Evolutionary conservation across 345 rosid genomes (phyloP), one percentile per base, ranked within the genome.

Genomic region (Corchorus capsularis): DNA sequence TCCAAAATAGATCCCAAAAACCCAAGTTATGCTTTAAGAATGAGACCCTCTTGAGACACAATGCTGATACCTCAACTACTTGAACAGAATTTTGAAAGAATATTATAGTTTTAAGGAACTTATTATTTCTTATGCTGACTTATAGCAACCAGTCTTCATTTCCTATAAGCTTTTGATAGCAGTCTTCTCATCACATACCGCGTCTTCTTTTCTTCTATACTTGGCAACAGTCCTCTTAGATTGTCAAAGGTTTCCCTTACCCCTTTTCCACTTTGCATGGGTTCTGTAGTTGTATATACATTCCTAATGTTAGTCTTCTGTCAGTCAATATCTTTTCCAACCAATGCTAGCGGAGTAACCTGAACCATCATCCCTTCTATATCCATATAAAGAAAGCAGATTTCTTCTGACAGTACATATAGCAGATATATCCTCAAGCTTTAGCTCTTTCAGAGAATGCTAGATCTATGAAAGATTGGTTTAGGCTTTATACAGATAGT

Each of bases 341-440:
- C 69, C 19, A 43, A 41, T 43, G 20, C 13, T 65, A 65, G 52
- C 27, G 17, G 46, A 32, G 45, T 43, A 65, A 19, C 19, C 53
- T 32, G 16, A 65, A 65, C 17, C 52, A 41, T 16, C 53, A 27
- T 20, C 71, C 71, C 66, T 6, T 19, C 5, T 13, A 1, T 20
- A 66, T 45, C 45, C 35, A 11, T 54, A 14, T 5, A 65, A 19
- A 43, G 0, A 14, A 50, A 64, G 10, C 70, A 43, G 43, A 45
- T 65, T 65, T 65, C 70, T 65, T 65, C 70, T 11, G 35, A 45
- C 19, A n/a, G 49, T 63, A 9, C 49, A 39, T 45, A 65, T 20
- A 12, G 54, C 14, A 39, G 5, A 39, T 39, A 39, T 3, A 35
- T 15, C 35, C 41, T 62, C 3, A 62, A 34, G 66, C 66, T 62